Evolutionary conservation across 768 basidiomycete genomes (phyloP).

Genomic region (Amanita molliuscula): DNA sequence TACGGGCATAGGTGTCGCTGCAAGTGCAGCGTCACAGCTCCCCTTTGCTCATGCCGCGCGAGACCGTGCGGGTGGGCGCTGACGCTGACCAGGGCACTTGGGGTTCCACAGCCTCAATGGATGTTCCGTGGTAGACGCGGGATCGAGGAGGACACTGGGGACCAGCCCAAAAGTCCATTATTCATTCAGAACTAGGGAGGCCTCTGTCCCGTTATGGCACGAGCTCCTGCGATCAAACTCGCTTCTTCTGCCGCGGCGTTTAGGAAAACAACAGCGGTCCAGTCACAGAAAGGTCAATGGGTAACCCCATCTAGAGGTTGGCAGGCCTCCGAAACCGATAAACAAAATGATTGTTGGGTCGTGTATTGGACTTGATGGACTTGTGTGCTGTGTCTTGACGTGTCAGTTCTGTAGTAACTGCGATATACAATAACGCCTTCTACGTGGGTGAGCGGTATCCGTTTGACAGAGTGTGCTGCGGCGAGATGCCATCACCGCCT

Average conservation of each 20-base stretch:
- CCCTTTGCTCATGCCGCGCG: background rate
- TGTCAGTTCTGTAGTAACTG: no score
- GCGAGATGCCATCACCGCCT: background rate
- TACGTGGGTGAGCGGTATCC: no score
- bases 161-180: background rate
- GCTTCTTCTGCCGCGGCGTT: slow-evolving; percentile 69
- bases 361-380: slow-evolving; percentile 67
- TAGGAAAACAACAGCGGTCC: slow-evolving; percentile 28
- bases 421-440: no score
- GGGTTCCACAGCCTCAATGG: background rate
- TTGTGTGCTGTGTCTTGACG: background rate
- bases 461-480: background rate
- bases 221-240: slow-evolving; percentile 49
- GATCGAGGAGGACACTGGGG: background rate
- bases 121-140: slow-evolving; percentile 1
- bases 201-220: slow-evolving; percentile 10
- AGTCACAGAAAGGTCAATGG: slow-evolving; percentile 6
- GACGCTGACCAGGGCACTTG: background rate
- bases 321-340: no score
- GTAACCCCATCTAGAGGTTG: slow-evolving; percentile 6
- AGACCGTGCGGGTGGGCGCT: background rate
- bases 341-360: no score
- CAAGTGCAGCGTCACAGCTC: slow-evolving; percentile 7
- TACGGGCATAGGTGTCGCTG: slow-evolving; percentile 41
- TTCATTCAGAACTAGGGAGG: no score